phyloP scores from a whole-genome alignment of 495 filamentous ascomycete species.

The Amphirosellinia nigrospora region DNA sequence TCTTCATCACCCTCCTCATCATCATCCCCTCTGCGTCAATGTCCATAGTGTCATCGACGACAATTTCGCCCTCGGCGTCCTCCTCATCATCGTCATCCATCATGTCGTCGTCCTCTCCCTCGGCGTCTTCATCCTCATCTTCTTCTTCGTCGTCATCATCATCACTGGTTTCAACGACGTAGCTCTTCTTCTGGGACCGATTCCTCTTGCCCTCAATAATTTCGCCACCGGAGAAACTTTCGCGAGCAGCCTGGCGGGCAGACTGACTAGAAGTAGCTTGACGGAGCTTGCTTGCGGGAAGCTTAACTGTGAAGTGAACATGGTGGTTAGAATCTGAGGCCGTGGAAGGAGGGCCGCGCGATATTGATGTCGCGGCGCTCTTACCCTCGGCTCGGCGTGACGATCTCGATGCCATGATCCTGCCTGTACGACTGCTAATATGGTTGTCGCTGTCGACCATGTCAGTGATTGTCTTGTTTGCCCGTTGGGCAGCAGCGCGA shows the following conservation, averaged over 20 bases:
- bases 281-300: constrained; percentile 80
- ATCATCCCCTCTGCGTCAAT: constrained; percentile 52
- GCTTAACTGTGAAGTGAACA: constrained; percentile 82
- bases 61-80: constrained; percentile 46
- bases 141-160: constrained; percentile 59
- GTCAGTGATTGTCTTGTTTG: constrained; percentile 57
- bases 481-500: constrained; percentile 56
- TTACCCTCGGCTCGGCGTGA: constrained; percentile 55
- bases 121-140: constrained; percentile 52
- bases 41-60: constrained; percentile 44
- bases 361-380: constrained; percentile 55
- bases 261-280: constrained; percentile 66
- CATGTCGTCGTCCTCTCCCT: constrained; percentile 47
- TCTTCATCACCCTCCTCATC: constrained; percentile 57
- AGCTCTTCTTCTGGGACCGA: constrained; percentile 69
- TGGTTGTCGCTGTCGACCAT: constrained; percentile 56
- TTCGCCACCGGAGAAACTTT: constrained; percentile 58
- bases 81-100: constrained; percentile 52
- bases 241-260: constrained; percentile 37
- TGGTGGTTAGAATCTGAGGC: constrained; percentile 65
- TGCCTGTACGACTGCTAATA: constrained; percentile 43
- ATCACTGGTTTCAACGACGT: constrained; percentile 65
- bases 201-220: constrained; percentile 67
- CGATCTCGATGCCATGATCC: constrained; percentile 55
- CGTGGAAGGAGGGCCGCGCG: constrained; percentile 61